Evolutionary conservation across 495 filamentous ascomycete genomes (phyloP).

Genomic region (Sordaria brevicollis): DNA sequence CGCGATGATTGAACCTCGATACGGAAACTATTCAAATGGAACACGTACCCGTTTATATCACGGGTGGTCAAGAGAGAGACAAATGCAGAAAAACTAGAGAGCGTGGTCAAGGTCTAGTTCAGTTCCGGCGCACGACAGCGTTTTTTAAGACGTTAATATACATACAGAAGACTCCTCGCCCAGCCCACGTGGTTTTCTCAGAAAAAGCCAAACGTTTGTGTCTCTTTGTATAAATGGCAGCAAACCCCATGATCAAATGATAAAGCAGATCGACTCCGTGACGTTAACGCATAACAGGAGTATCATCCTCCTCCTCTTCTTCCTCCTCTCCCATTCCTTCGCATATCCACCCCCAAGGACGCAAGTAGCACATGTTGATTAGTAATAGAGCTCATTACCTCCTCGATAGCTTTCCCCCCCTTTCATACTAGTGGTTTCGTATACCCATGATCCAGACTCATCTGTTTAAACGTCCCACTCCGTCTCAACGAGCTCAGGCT

Average conservation of each 20-base stretch:
- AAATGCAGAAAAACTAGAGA: neutral
- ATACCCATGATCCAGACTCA: neutral
- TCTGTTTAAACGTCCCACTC: conserved; percentile 39
- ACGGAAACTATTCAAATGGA: neutral
- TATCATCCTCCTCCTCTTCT: neutral
- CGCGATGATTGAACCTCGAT: neutral
- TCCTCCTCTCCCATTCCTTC: too few species aligned
- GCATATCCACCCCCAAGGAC: neutral
- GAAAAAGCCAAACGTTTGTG: neutral
- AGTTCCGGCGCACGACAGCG: neutral
- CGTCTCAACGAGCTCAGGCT: conserved; percentile 21
- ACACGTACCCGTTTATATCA: neutral
- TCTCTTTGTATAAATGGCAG: neutral
- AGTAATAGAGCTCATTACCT: neutral
- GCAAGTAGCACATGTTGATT: neutral
- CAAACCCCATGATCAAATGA: neutral
- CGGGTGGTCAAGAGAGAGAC: too few species aligned
- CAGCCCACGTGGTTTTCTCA: conserved; percentile 1
- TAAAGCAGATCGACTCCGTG: neutral
- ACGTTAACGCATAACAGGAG: neutral
- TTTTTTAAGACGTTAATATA: conserved; percentile 9
- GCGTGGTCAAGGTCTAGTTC: neutral
- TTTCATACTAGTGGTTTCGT: neutral
- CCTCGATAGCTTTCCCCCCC: neutral
- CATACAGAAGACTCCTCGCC: conserved; percentile 19